Evolutionary conservation across 75 land plant genomes (phyloP).

Genomic region (Selaginella tamariscina): DNA sequence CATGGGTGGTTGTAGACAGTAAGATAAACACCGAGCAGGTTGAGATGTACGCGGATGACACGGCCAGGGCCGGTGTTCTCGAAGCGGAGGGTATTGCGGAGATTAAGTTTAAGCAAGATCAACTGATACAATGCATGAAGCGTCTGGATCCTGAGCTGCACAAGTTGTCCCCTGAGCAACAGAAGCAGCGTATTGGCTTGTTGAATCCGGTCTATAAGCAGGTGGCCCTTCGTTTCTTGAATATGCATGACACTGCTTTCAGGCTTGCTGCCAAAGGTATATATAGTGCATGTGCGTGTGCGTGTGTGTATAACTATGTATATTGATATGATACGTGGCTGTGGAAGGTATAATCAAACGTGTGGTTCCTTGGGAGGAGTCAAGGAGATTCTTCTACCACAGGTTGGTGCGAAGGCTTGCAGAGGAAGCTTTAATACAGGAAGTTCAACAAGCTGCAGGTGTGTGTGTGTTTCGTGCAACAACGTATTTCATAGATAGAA

Average conservation of each 20-base stretch:
- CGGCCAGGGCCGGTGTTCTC: constrained; percentile 83
- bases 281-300: too few relatives aligned
- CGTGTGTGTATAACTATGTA: too few relatives aligned
- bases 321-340: constrained; percentile 56
- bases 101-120: constrained; percentile 78
- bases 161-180: constrained; percentile 37
- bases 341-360: constrained; percentile 36
- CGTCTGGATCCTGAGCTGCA: constrained; percentile 62
- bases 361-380: constrained; percentile 18
- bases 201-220: constrained; percentile 80
- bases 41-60: constrained; percentile 91
- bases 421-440: constrained; percentile 44
- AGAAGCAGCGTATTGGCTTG: constrained; percentile 61
- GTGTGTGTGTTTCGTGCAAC: too few relatives aligned
- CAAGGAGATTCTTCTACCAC: constrained; percentile 56
- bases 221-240: constrained; percentile 82
- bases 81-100: constrained; percentile 98
- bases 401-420: constrained; percentile 72
- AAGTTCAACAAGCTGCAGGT: constrained; percentile 53
- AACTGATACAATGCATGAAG: constrained; percentile 83
- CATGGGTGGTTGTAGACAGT: constrained; percentile 98
- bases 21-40: constrained; percentile 84
- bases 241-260: constrained; percentile 83
- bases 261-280: constrained; percentile 97
- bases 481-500: too few relatives aligned